A percentile compares a stretch with the other conserved stretches of the same genome.
phyloP scores from a whole-genome alignment of 2,329 filamentous ascomycete genomes.

The Karstenula rhodostoma region DNA sequence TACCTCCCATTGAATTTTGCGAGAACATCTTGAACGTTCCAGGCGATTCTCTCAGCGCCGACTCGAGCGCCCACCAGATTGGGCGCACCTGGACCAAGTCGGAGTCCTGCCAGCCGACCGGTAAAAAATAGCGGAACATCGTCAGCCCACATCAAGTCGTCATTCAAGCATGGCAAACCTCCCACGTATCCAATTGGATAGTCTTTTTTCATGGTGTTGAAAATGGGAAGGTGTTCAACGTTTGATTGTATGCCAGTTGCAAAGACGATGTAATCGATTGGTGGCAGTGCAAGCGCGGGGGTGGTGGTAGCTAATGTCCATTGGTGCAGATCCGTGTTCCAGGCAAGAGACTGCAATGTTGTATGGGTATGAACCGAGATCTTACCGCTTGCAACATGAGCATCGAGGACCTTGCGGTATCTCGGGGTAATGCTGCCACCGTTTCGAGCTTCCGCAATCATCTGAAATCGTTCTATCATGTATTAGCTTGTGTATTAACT shows the following conservation, averaged over 20 bases:
- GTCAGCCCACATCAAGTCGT: constrained; percentile 78
- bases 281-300: constrained; percentile 60
- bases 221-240: constrained; percentile 66
- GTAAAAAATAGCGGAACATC: constrained; percentile 78
- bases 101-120: constrained; percentile 71
- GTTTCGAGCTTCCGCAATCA: constrained; percentile 71
- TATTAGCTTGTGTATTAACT: background rate
- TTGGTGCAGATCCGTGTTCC: constrained; percentile 55
- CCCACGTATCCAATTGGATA: constrained; percentile 69
- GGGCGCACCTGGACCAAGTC: constrained; percentile 74
- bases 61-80: constrained; percentile 78
- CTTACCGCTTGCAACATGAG: constrained; percentile 62
- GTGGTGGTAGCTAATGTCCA: constrained; percentile 49
- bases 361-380: constrained; percentile 68
- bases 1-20: constrained; percentile 16
- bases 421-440: constrained; percentile 79
- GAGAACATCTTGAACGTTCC: constrained; percentile 71
- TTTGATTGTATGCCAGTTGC: constrained; percentile 76
- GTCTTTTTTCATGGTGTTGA: constrained; percentile 66
- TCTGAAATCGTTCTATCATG: constrained; percentile 66
- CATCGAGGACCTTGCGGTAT: constrained; percentile 72
- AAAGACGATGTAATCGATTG: constrained; percentile 75
- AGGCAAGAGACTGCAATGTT: constrained; percentile 60
- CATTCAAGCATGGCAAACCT: constrained; percentile 75
- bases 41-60: constrained; percentile 76